Conservation (phyloP, 2,329 filamentous ascomycete species). For the Monascus ruber region DNA sequence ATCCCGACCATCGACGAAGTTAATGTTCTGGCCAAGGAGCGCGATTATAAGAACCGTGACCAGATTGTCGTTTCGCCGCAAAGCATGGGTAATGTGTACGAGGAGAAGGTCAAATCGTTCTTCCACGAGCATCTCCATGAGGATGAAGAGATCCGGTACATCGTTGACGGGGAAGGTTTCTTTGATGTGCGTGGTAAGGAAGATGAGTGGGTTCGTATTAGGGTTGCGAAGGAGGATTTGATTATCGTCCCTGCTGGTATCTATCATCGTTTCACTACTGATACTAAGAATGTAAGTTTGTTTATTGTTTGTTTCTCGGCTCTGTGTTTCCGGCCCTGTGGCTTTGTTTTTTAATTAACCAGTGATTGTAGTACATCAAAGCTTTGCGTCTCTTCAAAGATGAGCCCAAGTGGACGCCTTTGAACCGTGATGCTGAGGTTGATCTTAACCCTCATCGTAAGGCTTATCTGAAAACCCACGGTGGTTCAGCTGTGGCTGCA, state of each 20-base stretch:
- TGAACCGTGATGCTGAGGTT: conserved; percentile 69
- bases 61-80: conserved; percentile 79
- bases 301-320: conserved; percentile 1
- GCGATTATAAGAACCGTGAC: conserved; percentile 89
- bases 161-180: conserved; percentile 75
- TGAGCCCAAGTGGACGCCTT: conserved; percentile 93
- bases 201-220: conserved; percentile 83
- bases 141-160: conserved; percentile 96
- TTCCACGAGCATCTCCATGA: conserved; percentile 95
- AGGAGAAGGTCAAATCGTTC: conserved; percentile 86
- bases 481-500: conserved; percentile 13
- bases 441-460: conserved; percentile 69
- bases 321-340: background rate
- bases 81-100: conserved; percentile 76
- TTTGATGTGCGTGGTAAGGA: conserved; percentile 79
- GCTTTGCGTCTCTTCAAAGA: conserved; percentile 97
- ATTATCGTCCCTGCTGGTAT: conserved; percentile 91
- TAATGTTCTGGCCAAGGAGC: conserved; percentile 59
- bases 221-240: conserved; percentile 74
- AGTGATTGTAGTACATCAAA: conserved; percentile 62
- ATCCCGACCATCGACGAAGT: conserved; percentile 56
- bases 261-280: conserved; percentile 94
- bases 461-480: conserved; percentile 52
- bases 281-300: conserved; percentile 69
- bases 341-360: conserved; percentile 4